Conservation (phyloP, 805 yeast genomes). For the Candida arabinofermentans region DNA sequence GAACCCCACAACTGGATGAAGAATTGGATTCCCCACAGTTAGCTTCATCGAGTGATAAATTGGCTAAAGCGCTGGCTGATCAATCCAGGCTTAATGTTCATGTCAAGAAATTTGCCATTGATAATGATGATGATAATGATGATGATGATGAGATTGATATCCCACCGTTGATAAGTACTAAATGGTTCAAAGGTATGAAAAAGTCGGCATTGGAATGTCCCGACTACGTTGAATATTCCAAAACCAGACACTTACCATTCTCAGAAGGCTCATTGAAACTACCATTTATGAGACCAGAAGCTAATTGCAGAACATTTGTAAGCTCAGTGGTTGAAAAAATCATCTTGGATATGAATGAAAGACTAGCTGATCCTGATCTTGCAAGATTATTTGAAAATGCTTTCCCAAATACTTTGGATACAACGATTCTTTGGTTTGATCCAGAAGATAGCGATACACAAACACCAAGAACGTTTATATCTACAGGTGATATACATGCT, state of each 20-base stretch:
- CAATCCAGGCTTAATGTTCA: no score
- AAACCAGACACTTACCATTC: conserved; percentile 50
- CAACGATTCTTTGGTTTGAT: conserved; percentile 74
- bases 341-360: conserved; percentile 46
- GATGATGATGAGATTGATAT: background rate
- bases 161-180: background rate
- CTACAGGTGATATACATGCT: conserved; percentile 91
- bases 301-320: conserved; percentile 66
- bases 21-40: background rate
- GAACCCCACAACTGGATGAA: background rate
- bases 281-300: conserved; percentile 76
- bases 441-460: conserved; percentile 15
- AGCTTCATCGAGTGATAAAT: background rate
- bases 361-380: conserved; percentile 59
- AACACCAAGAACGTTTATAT: conserved; percentile 64
- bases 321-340: conserved; percentile 60
- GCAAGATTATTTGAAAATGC: conserved; percentile 76
- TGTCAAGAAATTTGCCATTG: background rate
- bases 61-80: no score
- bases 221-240: conserved; percentile 59
- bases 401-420: conserved; percentile 83
- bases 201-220: conserved; percentile 39
- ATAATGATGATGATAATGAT: background rate
- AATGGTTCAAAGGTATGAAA: conserved; percentile 22
- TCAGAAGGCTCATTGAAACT: conserved; percentile 50